Percentiles rank a stretch among this genome's conserved stretches.
Evolutionary conservation across 768 basidiomycete genomes (phyloP).

Genomic region (Suillus placidus): DNA sequence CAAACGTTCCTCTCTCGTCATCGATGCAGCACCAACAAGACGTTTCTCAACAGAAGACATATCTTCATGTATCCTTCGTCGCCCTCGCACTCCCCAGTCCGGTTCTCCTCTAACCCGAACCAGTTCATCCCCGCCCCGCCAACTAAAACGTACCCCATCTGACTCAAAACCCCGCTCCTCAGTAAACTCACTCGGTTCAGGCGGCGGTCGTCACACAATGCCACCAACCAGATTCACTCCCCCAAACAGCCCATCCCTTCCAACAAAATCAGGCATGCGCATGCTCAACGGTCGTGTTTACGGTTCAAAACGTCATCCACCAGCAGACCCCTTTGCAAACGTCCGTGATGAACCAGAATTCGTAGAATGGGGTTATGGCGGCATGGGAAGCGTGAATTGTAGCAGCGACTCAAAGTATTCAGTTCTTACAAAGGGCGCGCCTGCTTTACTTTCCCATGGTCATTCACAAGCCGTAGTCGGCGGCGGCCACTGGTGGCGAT

Average conservation of each 20-base stretch:
- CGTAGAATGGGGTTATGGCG: conserved; percentile 91
- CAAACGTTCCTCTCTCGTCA: conserved; percentile 5
- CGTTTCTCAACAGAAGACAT: conserved; percentile 29
- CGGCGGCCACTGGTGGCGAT: conserved; percentile 27
- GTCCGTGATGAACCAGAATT: conserved; percentile 74
- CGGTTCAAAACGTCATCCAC: conserved; percentile 48
- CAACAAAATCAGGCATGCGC: conserved; percentile 42
- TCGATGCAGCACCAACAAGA: conserved; percentile 7
- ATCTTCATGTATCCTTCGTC: conserved; percentile 32
- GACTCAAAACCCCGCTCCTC: conserved; percentile 27
- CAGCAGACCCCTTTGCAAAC: conserved; percentile 63
- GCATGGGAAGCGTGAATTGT: conserved; percentile 64
- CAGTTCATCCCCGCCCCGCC: background rate
- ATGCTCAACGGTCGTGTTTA: conserved; percentile 91
- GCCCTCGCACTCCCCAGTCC: background rate
- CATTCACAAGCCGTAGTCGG: conserved; percentile 11
- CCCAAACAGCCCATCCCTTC: conserved; percentile 11
- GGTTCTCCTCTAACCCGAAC: background rate
- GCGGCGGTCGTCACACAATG: conserved; percentile 32
- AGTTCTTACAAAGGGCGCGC: background rate
- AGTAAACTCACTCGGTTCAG: conserved; percentile 23
- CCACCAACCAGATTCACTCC: conserved; percentile 13
- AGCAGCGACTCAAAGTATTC: conserved; percentile 24
- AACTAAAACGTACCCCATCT: background rate
- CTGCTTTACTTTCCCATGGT: background rate